A percentile compares a stretch with the other conserved stretches of the same genome.
Evolutionary conservation across 208 protist genomes (phyloP).

Genomic region (Acanthamoeba royreba): DNA sequence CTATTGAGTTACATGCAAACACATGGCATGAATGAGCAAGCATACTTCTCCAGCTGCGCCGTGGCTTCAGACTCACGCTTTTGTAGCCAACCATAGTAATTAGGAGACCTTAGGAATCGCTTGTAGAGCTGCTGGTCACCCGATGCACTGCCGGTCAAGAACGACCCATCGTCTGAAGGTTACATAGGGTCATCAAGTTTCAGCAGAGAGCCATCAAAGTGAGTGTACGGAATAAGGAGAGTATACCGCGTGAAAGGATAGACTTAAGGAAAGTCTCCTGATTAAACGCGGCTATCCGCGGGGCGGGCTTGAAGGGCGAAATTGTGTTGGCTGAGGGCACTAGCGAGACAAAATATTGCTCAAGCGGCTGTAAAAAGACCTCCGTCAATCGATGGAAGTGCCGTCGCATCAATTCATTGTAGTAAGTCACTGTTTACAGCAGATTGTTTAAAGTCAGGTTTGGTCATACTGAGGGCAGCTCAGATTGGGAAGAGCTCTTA

Average conservation of each 20-base stretch:
- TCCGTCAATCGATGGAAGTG: neutral
- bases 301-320: neutral
- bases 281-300: neutral
- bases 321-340: neutral
- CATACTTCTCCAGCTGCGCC: neutral
- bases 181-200: neutral
- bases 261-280: neutral
- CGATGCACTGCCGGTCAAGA: neutral
- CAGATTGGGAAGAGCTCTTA: neutral
- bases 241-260: neutral
- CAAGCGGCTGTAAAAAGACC: neutral
- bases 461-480: neutral
- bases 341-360: neutral
- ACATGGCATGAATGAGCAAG: too few relatives aligned
- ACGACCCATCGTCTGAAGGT: neutral
- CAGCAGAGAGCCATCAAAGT: neutral
- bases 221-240: neutral
- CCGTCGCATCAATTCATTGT: slow-evolving; percentile 6
- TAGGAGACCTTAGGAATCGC: neutral
- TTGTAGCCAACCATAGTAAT: slow-evolving; percentile 21
- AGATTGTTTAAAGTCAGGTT: neutral
- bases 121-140: neutral
- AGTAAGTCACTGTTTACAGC: neutral
- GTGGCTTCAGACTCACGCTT: neutral
- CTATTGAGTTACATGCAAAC: neutral